Percentiles rank a stretch among this genome's conserved stretches.
These are phyloP conservation scores for Russula ochroleuca DNA, from an alignment of 768 basidiomycete species.

Conservation along the genomic window DNA sequence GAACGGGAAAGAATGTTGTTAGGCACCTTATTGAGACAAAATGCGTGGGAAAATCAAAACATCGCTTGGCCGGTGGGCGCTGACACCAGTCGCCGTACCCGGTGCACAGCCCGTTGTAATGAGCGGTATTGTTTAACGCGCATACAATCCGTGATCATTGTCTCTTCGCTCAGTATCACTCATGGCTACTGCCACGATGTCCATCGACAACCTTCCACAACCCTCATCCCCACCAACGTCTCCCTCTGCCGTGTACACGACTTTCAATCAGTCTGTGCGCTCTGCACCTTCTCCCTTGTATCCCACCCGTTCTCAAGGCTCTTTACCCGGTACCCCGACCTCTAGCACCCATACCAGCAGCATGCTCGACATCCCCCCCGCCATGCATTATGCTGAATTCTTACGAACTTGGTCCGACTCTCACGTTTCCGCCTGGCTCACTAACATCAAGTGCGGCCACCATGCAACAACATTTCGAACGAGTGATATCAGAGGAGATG, in stretches of 20 bases:
- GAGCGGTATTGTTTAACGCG: neutral
- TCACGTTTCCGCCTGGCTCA: slow-evolving; percentile 74
- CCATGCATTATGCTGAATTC: slow-evolving; percentile 56
- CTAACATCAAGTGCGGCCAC: slow-evolving; percentile 65
- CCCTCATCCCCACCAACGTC: slow-evolving; percentile 38
- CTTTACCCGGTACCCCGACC: slow-evolving; percentile 43
- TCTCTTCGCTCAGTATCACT: neutral
- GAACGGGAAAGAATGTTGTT: neutral
- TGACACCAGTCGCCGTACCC: neutral
- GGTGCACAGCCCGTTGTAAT: neutral
- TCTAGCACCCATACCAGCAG: slow-evolving; percentile 28
- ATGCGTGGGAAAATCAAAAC: neutral
- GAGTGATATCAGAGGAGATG: slow-evolving; percentile 90
- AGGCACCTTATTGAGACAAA: neutral
- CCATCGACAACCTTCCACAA: slow-evolving; percentile 38
- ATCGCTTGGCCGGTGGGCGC: neutral
- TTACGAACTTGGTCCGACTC: slow-evolving; percentile 67
- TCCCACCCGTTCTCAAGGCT: slow-evolving; percentile 41
- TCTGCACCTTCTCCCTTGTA: slow-evolving; percentile 37
- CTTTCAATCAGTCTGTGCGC: slow-evolving; percentile 35
- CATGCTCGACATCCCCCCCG: slow-evolving; percentile 54
- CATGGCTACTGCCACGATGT: slow-evolving; percentile 31
- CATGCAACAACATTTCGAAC: slow-evolving; percentile 67
- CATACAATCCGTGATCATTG: neutral
- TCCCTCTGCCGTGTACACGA: slow-evolving; percentile 38